Evolutionary conservation across 75 land plant species (phyloP), one percentile per base, ranked within the genome.

Genomic region (Chamaecyparis obtusa): DNA sequence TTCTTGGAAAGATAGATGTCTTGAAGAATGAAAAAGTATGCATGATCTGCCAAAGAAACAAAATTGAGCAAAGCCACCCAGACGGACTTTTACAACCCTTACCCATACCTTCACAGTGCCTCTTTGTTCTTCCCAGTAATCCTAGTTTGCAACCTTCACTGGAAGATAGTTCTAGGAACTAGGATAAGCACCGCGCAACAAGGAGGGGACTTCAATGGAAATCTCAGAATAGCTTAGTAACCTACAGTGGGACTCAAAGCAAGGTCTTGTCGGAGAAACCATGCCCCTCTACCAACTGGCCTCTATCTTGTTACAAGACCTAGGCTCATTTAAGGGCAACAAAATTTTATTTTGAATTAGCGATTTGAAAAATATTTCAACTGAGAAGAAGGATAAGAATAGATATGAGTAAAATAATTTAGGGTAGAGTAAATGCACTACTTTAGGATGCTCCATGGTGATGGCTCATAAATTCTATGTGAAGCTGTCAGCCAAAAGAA

Each of bases 401-500:
- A 74, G 36, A 13, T 33, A 33, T 6, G 15, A 11, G 5, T 74
- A 74, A 3, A 33, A 32, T 10, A 32, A 24, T 74, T 74, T 74
- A 1, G 33, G 15, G 33, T 30, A 33, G 13, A 74, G 76, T 30
- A 74, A 33, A 11, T 33, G 76, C 76, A 14, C 9, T 77, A 96
- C 99, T 88, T 97, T 97, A 86, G 99, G 99, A 81, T 95, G 98
- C 90, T 97, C 99, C 86, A 96, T 93, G n/a, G 99, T 96, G 86
- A 97, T 97, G 71, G 99, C 98, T 30, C 99, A 94, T 86, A 97
- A 97, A 85, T 92, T 92, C 89, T 91, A 93, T 60, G 96, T 88
- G 90, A 97, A 97, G 86, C 94, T 93, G 85, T 97, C 99, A 82
- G 99, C 99, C 82, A 97, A 90, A 80, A 97, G 92, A 60, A 97